These are phyloP conservation scores for Ceratocystis albifundus DNA, from an alignment of 2,329 filamentous ascomycete species.

Conservation along the genomic window DNA sequence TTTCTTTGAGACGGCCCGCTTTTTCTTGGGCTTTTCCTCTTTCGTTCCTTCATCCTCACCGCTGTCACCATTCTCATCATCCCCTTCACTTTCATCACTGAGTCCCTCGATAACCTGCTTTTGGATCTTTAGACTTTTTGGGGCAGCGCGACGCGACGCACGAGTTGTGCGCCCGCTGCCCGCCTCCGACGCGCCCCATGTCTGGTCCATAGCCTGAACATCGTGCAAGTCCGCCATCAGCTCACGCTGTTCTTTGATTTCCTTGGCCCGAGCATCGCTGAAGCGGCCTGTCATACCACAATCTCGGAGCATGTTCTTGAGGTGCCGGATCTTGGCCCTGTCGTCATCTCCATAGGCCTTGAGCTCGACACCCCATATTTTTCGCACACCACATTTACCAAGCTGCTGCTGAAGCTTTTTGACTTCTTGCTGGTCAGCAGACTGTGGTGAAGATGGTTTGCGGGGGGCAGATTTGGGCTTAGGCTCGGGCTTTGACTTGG, in stretches of 20 bases:
- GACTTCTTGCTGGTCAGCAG: slow-evolving; percentile 60
- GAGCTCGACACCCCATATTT: slow-evolving; percentile 80
- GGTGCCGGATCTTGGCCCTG: slow-evolving; percentile 69
- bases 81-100: slow-evolving; percentile 27
- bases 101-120: slow-evolving; percentile 29
- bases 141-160: slow-evolving; percentile 29
- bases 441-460: neutral
- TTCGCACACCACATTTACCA: slow-evolving; percentile 80
- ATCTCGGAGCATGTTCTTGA: slow-evolving; percentile 67
- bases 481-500: slow-evolving; percentile 29
- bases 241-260: slow-evolving; percentile 81
- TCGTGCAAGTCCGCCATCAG: slow-evolving; percentile 72
- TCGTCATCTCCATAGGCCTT: slow-evolving; percentile 58
- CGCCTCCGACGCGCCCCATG: slow-evolving; percentile 51
- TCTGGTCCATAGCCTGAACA: slow-evolving; percentile 67
- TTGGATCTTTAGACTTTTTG: slow-evolving; percentile 25
- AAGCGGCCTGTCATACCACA: slow-evolving; percentile 82
- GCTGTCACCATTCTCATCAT: slow-evolving; percentile 26
- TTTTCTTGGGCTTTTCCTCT: slow-evolving; percentile 28
- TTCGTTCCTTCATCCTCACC: slow-evolving; percentile 30
- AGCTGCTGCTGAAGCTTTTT: slow-evolving; percentile 81
- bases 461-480: slow-evolving; percentile 30
- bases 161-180: slow-evolving; percentile 33
- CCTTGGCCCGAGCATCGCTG: slow-evolving; percentile 67
- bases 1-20: neutral